phyloP scores from a whole-genome alignment of 345 rosid species.

The Linum trigynum region DNA sequence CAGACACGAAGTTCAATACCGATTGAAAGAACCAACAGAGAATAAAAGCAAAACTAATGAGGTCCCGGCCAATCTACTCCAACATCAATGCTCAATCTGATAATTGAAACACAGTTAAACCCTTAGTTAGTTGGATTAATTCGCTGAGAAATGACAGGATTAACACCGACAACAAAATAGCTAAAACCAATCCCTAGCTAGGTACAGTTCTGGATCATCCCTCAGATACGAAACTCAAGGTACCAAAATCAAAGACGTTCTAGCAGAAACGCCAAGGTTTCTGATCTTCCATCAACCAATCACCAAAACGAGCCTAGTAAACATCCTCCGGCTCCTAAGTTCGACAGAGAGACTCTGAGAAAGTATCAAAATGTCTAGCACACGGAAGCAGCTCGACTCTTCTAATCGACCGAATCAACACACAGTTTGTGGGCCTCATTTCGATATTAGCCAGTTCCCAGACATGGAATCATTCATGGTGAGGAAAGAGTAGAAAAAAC shows the following conservation, averaged over 20 bases:
- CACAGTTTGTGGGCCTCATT: background rate
- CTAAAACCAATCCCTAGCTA: no score
- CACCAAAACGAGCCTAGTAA: no score
- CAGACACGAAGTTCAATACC: background rate
- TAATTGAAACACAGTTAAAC: no score
- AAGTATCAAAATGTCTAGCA: background rate
- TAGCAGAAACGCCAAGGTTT: no score
- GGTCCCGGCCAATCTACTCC: background rate
- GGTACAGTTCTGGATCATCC: no score
- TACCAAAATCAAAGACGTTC: background rate
- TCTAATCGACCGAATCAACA: no score
- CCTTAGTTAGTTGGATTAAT: no score
- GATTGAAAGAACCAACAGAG: background rate
- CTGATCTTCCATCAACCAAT: no score
- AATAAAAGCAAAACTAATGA: background rate
- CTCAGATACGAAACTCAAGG: no score
- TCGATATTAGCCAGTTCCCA: background rate
- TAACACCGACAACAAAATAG: no score
- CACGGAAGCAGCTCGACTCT: background rate
- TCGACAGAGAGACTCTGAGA: background rate
- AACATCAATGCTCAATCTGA: background rate
- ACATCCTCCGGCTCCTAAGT: background rate
- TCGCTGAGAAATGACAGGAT: no score
- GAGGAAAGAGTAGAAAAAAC: no score
- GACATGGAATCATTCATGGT: background rate